These are phyloP conservation scores for Colletotrichum tabaci DNA, from an alignment of 2,329 filamentous ascomycete genomes.

Conservation along the genomic window DNA sequence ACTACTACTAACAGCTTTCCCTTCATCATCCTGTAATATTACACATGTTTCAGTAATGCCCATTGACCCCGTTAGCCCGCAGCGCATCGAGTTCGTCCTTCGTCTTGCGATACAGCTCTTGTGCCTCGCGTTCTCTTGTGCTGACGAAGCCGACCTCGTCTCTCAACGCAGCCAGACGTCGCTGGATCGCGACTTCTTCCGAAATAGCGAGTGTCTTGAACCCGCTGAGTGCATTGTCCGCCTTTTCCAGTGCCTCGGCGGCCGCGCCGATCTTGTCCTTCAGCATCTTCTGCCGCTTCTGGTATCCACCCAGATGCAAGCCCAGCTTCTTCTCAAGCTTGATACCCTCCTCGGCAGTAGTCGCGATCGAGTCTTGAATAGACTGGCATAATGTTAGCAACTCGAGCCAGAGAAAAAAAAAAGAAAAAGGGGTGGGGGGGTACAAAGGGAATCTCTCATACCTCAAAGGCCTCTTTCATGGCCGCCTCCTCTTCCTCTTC, in stretches of 20 bases:
- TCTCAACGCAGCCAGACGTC: slow-evolving; percentile 80
- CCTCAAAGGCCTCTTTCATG: slow-evolving; percentile 82
- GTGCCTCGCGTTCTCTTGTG: slow-evolving; percentile 88
- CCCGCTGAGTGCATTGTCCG: slow-evolving; percentile 78
- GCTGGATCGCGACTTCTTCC: slow-evolving; percentile 82
- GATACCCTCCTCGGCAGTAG: slow-evolving; percentile 83
- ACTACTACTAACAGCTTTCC: neutral
- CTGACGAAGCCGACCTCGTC: slow-evolving; percentile 89
- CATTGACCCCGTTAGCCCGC: slow-evolving; percentile 51
- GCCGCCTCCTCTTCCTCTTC: slow-evolving; percentile 76
- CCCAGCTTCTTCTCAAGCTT: slow-evolving; percentile 95
- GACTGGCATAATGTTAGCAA: slow-evolving; percentile 59
- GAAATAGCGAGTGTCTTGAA: slow-evolving; percentile 83
- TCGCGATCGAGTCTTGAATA: slow-evolving; percentile 80
- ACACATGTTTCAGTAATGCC: slow-evolving; percentile 22
- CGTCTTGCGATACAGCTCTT: slow-evolving; percentile 84
- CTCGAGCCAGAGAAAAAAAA: neutral
- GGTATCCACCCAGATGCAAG: slow-evolving; percentile 90
- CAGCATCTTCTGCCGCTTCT: slow-evolving; percentile 85
- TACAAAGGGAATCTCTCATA: slow-evolving; percentile 56
- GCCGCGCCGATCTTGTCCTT: slow-evolving; percentile 85
- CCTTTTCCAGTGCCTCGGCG: slow-evolving; percentile 80
- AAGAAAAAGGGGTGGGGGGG: neutral
- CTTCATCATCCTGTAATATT: slow-evolving; percentile 16
- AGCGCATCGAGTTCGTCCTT: slow-evolving; percentile 84